Percentiles rank a stretch among this genome's conserved stretches.
Evolutionary conservation across 352 stramenopile genomes (phyloP).

Genomic region (Phytophthora pini): DNA sequence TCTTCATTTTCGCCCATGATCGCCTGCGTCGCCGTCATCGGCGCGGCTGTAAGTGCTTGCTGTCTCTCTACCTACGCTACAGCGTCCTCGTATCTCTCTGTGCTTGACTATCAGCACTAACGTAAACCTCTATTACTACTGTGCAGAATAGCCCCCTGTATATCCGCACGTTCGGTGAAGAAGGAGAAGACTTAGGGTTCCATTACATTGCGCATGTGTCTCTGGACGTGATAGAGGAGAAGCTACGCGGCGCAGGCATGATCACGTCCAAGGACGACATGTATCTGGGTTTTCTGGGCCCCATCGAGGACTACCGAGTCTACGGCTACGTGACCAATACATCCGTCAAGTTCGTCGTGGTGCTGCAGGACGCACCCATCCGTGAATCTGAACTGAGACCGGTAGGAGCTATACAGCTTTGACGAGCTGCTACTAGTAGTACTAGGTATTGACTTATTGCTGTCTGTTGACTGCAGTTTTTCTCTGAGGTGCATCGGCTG

Average conservation of each 20-base stretch:
- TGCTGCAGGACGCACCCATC: constrained; percentile 77
- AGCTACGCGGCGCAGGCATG: constrained; percentile 55
- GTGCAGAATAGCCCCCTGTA: constrained; percentile 83
- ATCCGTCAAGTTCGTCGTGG: constrained; percentile 82
- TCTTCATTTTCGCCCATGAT: constrained; percentile 61
- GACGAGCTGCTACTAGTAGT: background rate
- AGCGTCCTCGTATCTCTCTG: background rate
- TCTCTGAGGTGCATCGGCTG: constrained; percentile 82
- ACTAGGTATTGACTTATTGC: constrained; percentile 9
- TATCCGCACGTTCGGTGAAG: constrained; percentile 82
- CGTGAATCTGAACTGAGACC: constrained; percentile 81
- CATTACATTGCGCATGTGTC: constrained; percentile 89
- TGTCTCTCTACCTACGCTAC: background rate
- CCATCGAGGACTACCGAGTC: constrained; percentile 88
- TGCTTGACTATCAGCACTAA: background rate
- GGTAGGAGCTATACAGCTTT: constrained; percentile 27
- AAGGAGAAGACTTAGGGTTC: constrained; percentile 84
- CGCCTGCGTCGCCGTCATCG: constrained; percentile 81
- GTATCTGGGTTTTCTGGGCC: constrained; percentile 85
- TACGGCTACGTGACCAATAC: constrained; percentile 91
- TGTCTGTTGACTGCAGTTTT: constrained; percentile 58
- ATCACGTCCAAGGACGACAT: constrained; percentile 81
- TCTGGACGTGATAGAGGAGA: constrained; percentile 88
- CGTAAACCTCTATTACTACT: background rate
- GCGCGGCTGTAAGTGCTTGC: constrained; percentile 62